Evolutionary conservation across 805 yeast genomes (phyloP).

Genomic region (Starmerella bacillaris): DNA sequence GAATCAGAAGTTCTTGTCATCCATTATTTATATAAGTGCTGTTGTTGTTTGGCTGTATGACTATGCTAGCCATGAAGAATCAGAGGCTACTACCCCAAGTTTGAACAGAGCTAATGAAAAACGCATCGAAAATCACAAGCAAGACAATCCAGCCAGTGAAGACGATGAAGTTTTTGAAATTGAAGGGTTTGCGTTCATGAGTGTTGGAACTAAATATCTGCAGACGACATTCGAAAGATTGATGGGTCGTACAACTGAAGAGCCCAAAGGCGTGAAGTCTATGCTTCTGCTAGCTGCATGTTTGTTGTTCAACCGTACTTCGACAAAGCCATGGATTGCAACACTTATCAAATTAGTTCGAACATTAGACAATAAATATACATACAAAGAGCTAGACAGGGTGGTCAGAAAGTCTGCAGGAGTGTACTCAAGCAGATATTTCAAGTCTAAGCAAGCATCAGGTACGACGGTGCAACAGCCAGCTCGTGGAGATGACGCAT

Average conservation of each 20-base stretch:
- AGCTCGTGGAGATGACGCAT: neutral
- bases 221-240: constrained; percentile 7
- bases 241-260: constrained; percentile 3
- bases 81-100: no score
- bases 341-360: constrained; percentile 13
- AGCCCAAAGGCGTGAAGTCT: constrained; percentile 6
- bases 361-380: constrained; percentile 12
- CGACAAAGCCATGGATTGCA: constrained; percentile 11
- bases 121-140: no score
- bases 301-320: constrained; percentile 13
- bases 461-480: neutral
- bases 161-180: constrained; percentile 7
- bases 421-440: constrained; percentile 6
- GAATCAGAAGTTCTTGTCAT: constrained; percentile 17
- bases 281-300: constrained; percentile 16
- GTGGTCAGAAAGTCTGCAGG: constrained; percentile 8
- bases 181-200: constrained; percentile 15
- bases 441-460: no score
- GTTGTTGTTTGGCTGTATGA: constrained; percentile 20
- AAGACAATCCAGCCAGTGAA: no score
- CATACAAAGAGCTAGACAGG: constrained; percentile 6
- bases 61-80: constrained; percentile 3
- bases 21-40: constrained; percentile 18
- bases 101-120: no score
- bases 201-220: constrained; percentile 17